Percentiles rank a stretch among this genome's conserved stretches.
These are phyloP conservation scores for Marchantia polymorpha DNA, from an alignment of 225 moss, liverwort and hornwort genomes.

Conservation along the genomic window DNA sequence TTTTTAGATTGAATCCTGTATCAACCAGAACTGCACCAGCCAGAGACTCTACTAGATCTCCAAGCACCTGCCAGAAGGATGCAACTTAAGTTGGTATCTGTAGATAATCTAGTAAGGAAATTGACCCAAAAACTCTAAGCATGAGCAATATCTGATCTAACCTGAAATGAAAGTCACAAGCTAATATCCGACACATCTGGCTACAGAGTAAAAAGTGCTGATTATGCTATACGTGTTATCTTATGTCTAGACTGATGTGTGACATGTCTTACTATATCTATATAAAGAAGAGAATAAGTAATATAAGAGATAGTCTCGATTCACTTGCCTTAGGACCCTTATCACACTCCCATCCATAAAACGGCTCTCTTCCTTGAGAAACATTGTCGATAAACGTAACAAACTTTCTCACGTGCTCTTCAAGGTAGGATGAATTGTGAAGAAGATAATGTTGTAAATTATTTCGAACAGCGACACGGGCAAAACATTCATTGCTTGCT, in stretches of 20 bases:
- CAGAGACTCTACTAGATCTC: slow-evolving; percentile 93
- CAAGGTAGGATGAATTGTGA: slow-evolving; percentile 51
- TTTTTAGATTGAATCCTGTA: slow-evolving; percentile 49
- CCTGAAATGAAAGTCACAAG: too few relatives aligned
- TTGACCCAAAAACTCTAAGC: too few relatives aligned
- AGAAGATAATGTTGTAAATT: slow-evolving; percentile 68
- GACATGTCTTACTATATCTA: too few relatives aligned
- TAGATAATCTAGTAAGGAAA: too few relatives aligned
- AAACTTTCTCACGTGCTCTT: slow-evolving; percentile 53
- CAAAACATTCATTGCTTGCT: slow-evolving; percentile 91
- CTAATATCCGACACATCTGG: neutral
- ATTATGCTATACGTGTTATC: too few relatives aligned
- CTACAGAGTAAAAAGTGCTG: neutral
- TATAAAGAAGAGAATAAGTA: neutral
- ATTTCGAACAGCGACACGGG: slow-evolving; percentile 83
- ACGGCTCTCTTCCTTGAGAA: slow-evolving; percentile 45
- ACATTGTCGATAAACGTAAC: slow-evolving; percentile 54
- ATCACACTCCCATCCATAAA: slow-evolving; percentile 72
- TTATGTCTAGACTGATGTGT: too few relatives aligned
- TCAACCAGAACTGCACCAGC: slow-evolving; percentile 89
- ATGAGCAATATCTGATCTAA: too few relatives aligned
- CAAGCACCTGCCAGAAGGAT: slow-evolving; percentile 62
- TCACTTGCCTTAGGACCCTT: slow-evolving; percentile 42
- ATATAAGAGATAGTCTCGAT: neutral
- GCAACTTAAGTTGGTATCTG: too few relatives aligned